Conservation (phyloP, 163 green algal species). For the Scenedesmus sp. region DNA sequence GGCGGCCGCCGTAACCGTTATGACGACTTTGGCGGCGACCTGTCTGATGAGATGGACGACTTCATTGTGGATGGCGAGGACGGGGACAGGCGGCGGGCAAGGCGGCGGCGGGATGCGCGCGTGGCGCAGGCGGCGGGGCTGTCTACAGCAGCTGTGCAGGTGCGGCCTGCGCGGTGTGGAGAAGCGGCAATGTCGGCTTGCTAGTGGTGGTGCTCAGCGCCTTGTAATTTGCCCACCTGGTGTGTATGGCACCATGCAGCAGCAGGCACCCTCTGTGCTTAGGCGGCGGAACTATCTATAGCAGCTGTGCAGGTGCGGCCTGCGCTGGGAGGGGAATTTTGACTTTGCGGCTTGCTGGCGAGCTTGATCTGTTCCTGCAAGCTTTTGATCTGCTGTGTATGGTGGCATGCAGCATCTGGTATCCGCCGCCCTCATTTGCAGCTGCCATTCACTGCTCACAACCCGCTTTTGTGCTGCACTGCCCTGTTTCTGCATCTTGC, state of each 20-base stretch:
- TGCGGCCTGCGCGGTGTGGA: neutral
- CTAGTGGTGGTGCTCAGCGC: neutral
- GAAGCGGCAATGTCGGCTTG: too few relatives aligned
- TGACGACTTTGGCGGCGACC: slow-evolving; percentile 44
- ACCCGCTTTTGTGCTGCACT: neutral
- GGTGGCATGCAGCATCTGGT: neutral
- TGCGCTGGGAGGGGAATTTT: too few relatives aligned
- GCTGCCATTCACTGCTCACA: neutral
- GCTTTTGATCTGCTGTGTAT: neutral
- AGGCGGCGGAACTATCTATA: slow-evolving; percentile 3
- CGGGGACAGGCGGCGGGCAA: slow-evolving; percentile 8
- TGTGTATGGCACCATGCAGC: too few relatives aligned
- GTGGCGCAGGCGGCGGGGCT: slow-evolving; percentile 35
- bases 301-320: slow-evolving; percentile 20
- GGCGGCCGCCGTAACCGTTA: neutral
- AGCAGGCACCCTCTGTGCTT: neutral
- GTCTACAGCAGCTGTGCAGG: slow-evolving; percentile 34
- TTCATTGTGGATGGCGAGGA: slow-evolving; percentile 48
- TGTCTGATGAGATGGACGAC: slow-evolving; percentile 54
- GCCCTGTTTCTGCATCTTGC: neutral
- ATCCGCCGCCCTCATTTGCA: neutral
- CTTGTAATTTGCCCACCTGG: too few relatives aligned
- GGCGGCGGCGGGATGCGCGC: slow-evolving; percentile 29
- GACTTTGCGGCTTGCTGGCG: too few relatives aligned
- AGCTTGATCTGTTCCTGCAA: neutral